Evolutionary conservation across 169 alveolate genomes (phyloP).

Genomic region (Theileria equi): DNA sequence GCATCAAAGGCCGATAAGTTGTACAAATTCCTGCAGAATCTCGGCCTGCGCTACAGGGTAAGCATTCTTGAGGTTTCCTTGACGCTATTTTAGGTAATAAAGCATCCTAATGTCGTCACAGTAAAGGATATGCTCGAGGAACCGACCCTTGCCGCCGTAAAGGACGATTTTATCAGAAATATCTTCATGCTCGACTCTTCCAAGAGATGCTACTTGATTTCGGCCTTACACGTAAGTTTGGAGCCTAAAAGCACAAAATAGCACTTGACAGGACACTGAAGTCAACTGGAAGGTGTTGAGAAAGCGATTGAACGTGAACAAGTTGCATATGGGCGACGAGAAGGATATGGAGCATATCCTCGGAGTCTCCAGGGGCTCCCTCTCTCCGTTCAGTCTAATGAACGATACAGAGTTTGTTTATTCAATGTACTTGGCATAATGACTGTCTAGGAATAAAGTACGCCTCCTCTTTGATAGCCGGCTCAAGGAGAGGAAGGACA

Average conservation of each 20-base stretch:
- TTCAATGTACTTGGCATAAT: neutral
- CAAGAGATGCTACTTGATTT: slow-evolving; percentile 38
- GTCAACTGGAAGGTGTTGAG: slow-evolving; percentile 67
- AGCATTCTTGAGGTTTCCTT: neutral
- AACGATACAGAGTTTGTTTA: slow-evolving; percentile 63
- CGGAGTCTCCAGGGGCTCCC: slow-evolving; percentile 69
- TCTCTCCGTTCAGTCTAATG: slow-evolving; percentile 76
- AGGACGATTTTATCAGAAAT: slow-evolving; percentile 30
- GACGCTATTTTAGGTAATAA: slow-evolving; percentile 15
- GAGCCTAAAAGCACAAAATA: neutral
- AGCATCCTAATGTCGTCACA: slow-evolving; percentile 37
- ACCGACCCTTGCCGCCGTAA: slow-evolving; percentile 23
- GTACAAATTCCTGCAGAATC: slow-evolving; percentile 39
- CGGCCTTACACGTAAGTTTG: slow-evolving; percentile 50
- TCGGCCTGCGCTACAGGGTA: slow-evolving; percentile 49
- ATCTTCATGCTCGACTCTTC: slow-evolving; percentile 44
- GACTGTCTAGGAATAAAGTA: slow-evolving; percentile 7
- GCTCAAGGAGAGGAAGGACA: slow-evolving; percentile 40
- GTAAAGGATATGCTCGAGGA: slow-evolving; percentile 48
- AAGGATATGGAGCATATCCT: slow-evolving; percentile 63
- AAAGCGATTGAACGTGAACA: slow-evolving; percentile 64
- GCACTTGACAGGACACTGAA: slow-evolving; percentile 41
- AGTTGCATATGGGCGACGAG: slow-evolving; percentile 77
- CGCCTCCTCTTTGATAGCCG: slow-evolving; percentile 39
- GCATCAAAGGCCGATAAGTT: slow-evolving; percentile 33